Evolutionary conservation across 371 early-diverging fungal species (phyloP), one percentile per base, ranked within the genome.

Genomic region (Smittium culicis): DNA sequence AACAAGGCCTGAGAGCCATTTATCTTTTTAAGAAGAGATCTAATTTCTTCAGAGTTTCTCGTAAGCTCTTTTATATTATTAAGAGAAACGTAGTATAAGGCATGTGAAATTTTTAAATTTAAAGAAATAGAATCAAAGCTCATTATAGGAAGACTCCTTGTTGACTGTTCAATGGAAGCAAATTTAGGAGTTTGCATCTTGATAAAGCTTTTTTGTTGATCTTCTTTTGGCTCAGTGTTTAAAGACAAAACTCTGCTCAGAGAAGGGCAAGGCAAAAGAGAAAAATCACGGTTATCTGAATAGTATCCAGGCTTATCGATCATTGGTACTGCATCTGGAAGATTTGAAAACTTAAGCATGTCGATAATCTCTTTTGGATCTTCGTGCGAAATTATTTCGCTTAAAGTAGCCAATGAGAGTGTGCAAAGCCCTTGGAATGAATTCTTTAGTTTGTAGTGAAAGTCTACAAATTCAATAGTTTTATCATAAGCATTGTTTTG

Each of bases 401-500:
- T n/a, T 54, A 20, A 28, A 14, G 29, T 65, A 20, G 66, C 66
- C 5, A 54, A 24, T 56, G 57, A 16, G 17, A 65, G 77, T 14
- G 83, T 77, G 58, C 86, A 74, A 33, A 80, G 77, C 56, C 83
- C 85, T 71, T 89, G 90, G 1, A 92, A 64, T 8, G 95, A 92
- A 64, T 82, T 76, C 2, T 79, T 78, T 1, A 94, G 75, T 33
- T 87, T 81, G 16, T 82, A 74, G 20, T 82, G 83, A 75, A 94
- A 93, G 62, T 87, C 85, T 54, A 89, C 80, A 72, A 93, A 93
- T 73, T 94, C 93, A 69, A 85, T 82, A 56, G 93, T 85, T 82
- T 95, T 93, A 31, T 92, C 90, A 74, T 86, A 93, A 1, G 93
- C 89, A 1, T 83, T 86, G 69, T 85, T 86, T 67, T 89, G 84